Conservation (phyloP, 148 eudicot species). For the Persicaria tinctoria region DNA sequence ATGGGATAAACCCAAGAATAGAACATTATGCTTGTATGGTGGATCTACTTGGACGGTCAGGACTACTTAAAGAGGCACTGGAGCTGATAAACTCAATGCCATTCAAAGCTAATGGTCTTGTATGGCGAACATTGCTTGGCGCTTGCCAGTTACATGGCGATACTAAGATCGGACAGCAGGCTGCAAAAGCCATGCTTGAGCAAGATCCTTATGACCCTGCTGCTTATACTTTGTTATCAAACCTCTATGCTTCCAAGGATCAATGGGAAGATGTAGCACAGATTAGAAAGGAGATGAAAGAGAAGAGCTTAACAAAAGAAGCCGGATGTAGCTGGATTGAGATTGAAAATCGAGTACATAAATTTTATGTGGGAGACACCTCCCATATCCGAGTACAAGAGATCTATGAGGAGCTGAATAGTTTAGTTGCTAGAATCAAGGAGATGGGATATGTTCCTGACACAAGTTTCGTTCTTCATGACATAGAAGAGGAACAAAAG, state of each 20-base stretch:
- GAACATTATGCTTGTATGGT: constrained; percentile 86
- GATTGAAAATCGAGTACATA: constrained; percentile 37
- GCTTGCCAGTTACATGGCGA: constrained; percentile 50
- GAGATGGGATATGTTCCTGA: constrained; percentile 56
- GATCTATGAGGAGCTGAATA: constrained; percentile 43
- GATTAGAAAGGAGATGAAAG: constrained; percentile 45
- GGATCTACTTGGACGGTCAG: constrained; percentile 58
- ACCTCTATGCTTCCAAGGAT: constrained; percentile 31
- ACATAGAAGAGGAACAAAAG: constrained; percentile 56
- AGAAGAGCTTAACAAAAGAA: constrained; percentile 53
- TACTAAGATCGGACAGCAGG: constrained; percentile 32
- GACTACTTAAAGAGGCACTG: constrained; percentile 39
- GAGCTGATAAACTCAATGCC: constrained; percentile 56
- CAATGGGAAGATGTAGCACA: constrained; percentile 27
- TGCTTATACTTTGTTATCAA: constrained; percentile 43
- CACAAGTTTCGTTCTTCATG: constrained; percentile 54
- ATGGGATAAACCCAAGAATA: constrained; percentile 49
- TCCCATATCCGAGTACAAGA: constrained; percentile 40
- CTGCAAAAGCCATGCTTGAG: constrained; percentile 46
- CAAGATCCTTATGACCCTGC: constrained; percentile 57
- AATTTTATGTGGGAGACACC: constrained; percentile 57
- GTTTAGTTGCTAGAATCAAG: constrained; percentile 33
- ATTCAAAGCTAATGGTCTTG: constrained; percentile 40
- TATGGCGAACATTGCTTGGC: constrained; percentile 67
- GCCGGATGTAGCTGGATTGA: constrained; percentile 76